A percentile compares a stretch with the other conserved stretches of the same genome.
phyloP scores from a whole-genome alignment of 345 rosid species.

The Gossypium raimondii region DNA sequence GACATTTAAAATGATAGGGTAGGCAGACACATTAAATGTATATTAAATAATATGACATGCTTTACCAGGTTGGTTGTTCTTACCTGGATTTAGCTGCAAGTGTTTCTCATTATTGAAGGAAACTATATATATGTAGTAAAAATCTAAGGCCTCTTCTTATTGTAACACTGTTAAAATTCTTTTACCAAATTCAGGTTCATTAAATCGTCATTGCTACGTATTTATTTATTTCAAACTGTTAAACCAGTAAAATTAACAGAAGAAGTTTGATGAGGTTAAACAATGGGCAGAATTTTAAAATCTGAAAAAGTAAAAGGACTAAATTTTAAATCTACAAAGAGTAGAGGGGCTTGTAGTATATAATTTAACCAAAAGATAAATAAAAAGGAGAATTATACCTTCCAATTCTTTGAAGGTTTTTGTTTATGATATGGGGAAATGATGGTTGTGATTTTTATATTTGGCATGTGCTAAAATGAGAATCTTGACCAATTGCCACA shows the following conservation, averaged over 20 bases:
- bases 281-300: too few relatives aligned
- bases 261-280: too few relatives aligned
- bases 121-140: neutral
- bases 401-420: slow-evolving; percentile 20
- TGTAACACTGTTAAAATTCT: too few relatives aligned
- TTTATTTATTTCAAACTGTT: too few relatives aligned
- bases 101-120: neutral
- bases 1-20: neutral
- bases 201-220: too few relatives aligned
- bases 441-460: slow-evolving; percentile 5
- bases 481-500: slow-evolving; percentile 53
- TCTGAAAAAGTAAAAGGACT: too few relatives aligned
- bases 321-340: neutral
- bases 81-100: neutral
- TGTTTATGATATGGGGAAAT: neutral
- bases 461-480: slow-evolving; percentile 46
- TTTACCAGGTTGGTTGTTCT: neutral
- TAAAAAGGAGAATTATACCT: slow-evolving; percentile 16
- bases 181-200: too few relatives aligned
- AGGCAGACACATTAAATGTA: neutral
- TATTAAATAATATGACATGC: neutral
- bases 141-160: neutral
- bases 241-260: too few relatives aligned
- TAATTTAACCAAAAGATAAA: neutral
- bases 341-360: neutral